Conservation (phyloP, 768 basidiomycete genomes). For the Kondoa subrosea region DNA sequence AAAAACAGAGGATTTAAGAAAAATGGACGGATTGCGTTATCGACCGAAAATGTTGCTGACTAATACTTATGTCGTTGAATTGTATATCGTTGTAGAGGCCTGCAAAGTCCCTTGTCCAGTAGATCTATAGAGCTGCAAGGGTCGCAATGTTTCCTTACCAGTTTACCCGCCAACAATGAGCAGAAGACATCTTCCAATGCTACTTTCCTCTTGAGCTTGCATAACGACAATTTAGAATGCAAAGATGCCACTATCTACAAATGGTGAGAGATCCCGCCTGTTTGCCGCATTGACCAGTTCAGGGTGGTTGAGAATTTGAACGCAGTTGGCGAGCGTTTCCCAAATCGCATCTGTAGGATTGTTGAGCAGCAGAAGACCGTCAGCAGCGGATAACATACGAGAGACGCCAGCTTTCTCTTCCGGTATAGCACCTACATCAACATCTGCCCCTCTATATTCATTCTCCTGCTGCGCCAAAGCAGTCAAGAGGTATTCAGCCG, state of each 20-base stretch:
- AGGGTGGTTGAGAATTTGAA: neutral
- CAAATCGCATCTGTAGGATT: constrained; percentile 13
- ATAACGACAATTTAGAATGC: constrained; percentile 1
- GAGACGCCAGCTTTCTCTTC: neutral
- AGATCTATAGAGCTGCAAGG: too few relatives aligned
- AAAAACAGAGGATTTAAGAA: too few relatives aligned
- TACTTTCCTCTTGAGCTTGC: too few relatives aligned
- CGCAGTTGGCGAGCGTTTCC: constrained; percentile 17
- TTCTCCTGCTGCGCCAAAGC: constrained; percentile 76
- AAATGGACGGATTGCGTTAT: too few relatives aligned
- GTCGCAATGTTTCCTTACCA: too few relatives aligned
- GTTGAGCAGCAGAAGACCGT: neutral
- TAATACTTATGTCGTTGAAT: too few relatives aligned
- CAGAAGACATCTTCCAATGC: too few relatives aligned
- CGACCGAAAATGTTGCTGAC: too few relatives aligned
- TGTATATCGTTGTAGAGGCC: too few relatives aligned
- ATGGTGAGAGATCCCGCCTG: neutral
- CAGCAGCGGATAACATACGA: neutral
- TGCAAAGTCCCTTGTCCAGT: too few relatives aligned
- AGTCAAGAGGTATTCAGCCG: constrained; percentile 43
- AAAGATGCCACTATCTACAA: neutral
- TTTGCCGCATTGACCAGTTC: neutral
- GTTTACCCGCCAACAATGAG: too few relatives aligned
- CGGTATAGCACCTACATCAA: constrained; percentile 8
- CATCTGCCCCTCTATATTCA: constrained; percentile 44